Base-by-base conservation (phyloP, 1,284 basidiomycete genomes). In the Apiotrichum mycotoxinovorans region DNA sequence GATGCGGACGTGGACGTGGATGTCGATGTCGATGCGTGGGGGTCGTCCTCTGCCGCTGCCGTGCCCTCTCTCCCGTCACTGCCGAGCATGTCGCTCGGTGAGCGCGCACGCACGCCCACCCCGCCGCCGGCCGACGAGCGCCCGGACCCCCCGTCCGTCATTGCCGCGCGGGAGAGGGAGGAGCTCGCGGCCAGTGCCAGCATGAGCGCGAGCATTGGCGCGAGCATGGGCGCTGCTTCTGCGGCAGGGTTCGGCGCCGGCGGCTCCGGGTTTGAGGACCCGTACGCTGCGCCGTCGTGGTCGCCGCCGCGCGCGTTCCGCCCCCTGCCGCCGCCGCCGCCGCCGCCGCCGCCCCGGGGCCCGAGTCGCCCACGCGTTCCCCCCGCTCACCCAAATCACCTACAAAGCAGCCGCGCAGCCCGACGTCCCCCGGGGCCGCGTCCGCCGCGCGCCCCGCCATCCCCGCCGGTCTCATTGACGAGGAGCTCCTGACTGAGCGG, bases 131-230 rank as follows among this genome's bases (percentile, higher is more conserved):
- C 26, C 30, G 35, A 27, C 43, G 38, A 27, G 49, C 34, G 49
- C 18, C 70, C 70, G 2, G 74, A 74, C 47, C 68, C 69, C 14
- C 73, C 72, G 15, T 66, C 61, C 23, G 74, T 76, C 18, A 74
- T 74, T 47, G 70, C 71, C 22, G 73, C 73, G 9, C 53, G 70
- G 15, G 73, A 74, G 55, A 61, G 64, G 30, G 64, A 63, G 52
- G 60, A 54, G 52, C 52, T 59, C 3, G 60, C 56, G 14, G 48
- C 46, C 11, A 27, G 9, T n/a, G 12, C 26, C 17, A 22, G 20
- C 3, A 10, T 17, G 30, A 25, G 23, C 20, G 2, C 23, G n/a
- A n/a, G n/a, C n/a, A n/a, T n/a, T n/a, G n/a, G n/a, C n/a, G n/a
- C n/a, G n/a, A n/a, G n/a, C n/a, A n/a, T n/a, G 11, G 30, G 4